Conservation (phyloP, 306 rosid species). For the Prunus mume region DNA sequence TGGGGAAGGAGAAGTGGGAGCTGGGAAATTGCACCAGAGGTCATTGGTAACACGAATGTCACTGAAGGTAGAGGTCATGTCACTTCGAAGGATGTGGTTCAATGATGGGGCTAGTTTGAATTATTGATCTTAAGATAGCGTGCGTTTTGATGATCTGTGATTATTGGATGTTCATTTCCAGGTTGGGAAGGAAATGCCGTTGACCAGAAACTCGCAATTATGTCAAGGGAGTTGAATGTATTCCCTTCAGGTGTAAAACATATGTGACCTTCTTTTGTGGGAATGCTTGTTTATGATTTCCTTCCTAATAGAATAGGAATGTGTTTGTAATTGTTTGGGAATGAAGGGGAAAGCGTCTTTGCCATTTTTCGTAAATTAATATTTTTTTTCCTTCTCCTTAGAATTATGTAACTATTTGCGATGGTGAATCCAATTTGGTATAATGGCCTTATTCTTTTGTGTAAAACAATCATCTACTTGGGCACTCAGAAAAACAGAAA, state of each 20-base stretch:
- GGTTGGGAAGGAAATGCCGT: constrained; percentile 21
- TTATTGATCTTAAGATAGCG: constrained; percentile 30
- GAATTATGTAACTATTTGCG: constrained; percentile 19
- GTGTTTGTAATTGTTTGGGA: constrained; percentile 54
- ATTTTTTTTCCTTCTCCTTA: not conserved
- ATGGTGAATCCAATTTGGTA: constrained; percentile 30
- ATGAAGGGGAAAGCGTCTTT: constrained; percentile 36
- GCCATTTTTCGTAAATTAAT: constrained; percentile 12
- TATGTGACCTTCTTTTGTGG: constrained; percentile 20
- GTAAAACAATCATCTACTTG: constrained; percentile 28
- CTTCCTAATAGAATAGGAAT: constrained; percentile 39
- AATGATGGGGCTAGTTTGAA: constrained; percentile 34
- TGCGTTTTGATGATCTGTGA: constrained; percentile 23
- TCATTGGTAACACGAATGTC: constrained; percentile 51
- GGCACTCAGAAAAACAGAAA: not conserved
- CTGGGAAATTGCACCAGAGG: constrained; percentile 80
- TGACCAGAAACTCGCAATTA: constrained; percentile 29
- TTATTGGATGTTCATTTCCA: constrained; percentile 31
- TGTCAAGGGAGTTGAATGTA: constrained; percentile 30
- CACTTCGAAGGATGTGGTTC: constrained; percentile 49
- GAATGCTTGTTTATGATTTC: constrained; percentile 29
- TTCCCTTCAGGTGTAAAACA: constrained; percentile 29
- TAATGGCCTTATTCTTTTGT: constrained; percentile 53
- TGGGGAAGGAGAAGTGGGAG: constrained; percentile 80
- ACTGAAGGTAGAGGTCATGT: constrained; percentile 70